phyloP scores from a whole-genome alignment of 768 basidiomycete genomes.

The Dendrothele bispora region DNA sequence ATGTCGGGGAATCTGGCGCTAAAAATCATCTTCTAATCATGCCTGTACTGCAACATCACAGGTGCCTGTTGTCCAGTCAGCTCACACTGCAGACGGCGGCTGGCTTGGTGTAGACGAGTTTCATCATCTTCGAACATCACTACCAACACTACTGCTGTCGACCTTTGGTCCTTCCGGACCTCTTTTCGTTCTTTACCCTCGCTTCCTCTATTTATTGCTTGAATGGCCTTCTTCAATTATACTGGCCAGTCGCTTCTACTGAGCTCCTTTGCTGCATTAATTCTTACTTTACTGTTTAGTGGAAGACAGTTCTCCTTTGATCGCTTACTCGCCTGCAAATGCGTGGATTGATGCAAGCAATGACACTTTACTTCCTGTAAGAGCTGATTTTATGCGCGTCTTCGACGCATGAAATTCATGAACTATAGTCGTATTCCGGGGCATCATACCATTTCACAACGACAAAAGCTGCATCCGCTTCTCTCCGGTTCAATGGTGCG shows the following conservation, averaged over 20 bases:
- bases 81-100: too few species aligned
- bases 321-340: conserved; percentile 47
- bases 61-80: too few species aligned
- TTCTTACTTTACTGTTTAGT: conserved; percentile 32
- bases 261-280: background rate
- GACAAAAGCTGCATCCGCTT: conserved; percentile 46
- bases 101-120: background rate
- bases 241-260: conserved; percentile 28
- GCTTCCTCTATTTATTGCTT: conserved; percentile 30
- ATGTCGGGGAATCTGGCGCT: too few species aligned
- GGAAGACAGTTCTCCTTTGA: conserved; percentile 57
- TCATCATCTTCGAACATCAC: background rate
- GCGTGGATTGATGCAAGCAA: conserved; percentile 48
- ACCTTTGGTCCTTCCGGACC: too few species aligned
- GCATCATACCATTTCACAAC: conserved; percentile 44
- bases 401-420: background rate
- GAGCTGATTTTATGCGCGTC: conserved; percentile 10
- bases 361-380: conserved; percentile 39
- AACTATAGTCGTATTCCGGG: conserved; percentile 43
- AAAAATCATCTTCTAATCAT: too few species aligned
- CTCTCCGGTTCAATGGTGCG: conserved; percentile 50
- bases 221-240: conserved; percentile 48
- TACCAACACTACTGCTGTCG: too few species aligned
- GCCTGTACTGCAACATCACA: too few species aligned
- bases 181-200: conserved; percentile 16